A percentile compares a stretch with the other conserved stretches of the same genome.
phyloP scores from a whole-genome alignment of 2,329 filamentous ascomycete genomes.

The Phoma herbarum region DNA sequence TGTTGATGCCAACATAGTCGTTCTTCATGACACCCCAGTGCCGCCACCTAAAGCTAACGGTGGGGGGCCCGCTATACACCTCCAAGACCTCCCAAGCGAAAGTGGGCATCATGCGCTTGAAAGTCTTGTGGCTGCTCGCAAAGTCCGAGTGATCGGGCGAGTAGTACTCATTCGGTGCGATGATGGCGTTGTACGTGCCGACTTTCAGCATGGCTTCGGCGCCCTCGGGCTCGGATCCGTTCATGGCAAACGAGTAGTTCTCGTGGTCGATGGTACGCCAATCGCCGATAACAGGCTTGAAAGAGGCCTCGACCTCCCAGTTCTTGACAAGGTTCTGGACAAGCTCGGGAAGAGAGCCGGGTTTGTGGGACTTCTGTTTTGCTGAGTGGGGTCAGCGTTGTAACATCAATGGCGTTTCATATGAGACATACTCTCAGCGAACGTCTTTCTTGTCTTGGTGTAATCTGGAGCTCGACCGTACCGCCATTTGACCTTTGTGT shows the following conservation, averaged over 20 bases:
- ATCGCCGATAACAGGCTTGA: slow-evolving; percentile 69
- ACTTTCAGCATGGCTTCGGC: slow-evolving; percentile 72
- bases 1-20: no score
- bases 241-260: slow-evolving; percentile 70
- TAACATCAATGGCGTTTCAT: slow-evolving; percentile 3
- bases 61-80: slow-evolving; percentile 72
- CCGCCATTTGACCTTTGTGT: slow-evolving; percentile 65
- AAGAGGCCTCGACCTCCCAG: slow-evolving; percentile 76
- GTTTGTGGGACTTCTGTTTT: slow-evolving; percentile 64
- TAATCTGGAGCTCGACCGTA: slow-evolving; percentile 70
- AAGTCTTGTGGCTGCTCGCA: slow-evolving; percentile 71
- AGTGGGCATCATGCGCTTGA: slow-evolving; percentile 76
- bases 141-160: slow-evolving; percentile 69
- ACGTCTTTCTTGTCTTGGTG: slow-evolving; percentile 68
- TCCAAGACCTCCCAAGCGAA: slow-evolving; percentile 77
- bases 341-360: no score
- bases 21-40: no score
- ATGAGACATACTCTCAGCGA: slow-evolving; percentile 62
- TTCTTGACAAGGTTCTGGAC: slow-evolving; percentile 78
- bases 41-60: no score
- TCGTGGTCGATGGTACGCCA: slow-evolving; percentile 71
- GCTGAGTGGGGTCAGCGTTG: slow-evolving; percentile 51
- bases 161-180: slow-evolving; percentile 71
- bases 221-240: slow-evolving; percentile 65
- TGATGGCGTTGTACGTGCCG: slow-evolving; percentile 75